phyloP scores from a whole-genome alignment of 176 grass and related monocot species.

The Ensete ventricosum region DNA sequence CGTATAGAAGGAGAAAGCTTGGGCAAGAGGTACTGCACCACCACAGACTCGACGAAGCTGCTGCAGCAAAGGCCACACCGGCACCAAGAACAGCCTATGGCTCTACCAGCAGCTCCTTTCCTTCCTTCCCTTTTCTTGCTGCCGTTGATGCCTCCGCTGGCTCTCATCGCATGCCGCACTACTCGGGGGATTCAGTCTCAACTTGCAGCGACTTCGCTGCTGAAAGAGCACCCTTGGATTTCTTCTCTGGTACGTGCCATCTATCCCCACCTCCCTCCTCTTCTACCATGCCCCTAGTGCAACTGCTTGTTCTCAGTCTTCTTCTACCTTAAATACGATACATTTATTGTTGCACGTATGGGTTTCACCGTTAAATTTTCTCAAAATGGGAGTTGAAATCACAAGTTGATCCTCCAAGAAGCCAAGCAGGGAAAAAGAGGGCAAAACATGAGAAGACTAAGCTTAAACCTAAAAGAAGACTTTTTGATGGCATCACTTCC shows the following conservation, averaged over 20 bases:
- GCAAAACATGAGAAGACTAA: neutral
- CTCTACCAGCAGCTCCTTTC: too few species aligned
- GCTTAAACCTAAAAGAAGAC: too few species aligned
- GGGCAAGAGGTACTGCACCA: neutral
- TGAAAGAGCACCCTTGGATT: neutral
- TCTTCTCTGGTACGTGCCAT: slow-evolving; percentile 3
- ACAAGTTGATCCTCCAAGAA: neutral
- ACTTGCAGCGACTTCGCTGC: neutral
- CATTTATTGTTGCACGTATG: too few species aligned
- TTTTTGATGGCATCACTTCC: neutral
- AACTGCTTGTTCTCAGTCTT: too few species aligned
- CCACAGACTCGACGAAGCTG: neutral
- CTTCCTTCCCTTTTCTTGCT: neutral
- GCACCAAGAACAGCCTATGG: neutral
- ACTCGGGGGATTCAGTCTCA: neutral
- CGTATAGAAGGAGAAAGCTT: neutral
- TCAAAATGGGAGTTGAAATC: neutral
- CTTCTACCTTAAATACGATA: too few species aligned
- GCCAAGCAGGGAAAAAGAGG: too few species aligned
- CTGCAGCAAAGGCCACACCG: neutral
- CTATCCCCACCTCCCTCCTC: neutral
- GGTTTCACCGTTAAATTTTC: too few species aligned
- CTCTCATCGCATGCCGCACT: neutral
- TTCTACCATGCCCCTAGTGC: neutral
- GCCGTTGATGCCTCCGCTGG: neutral